Conservation (phyloP, 78 protist species). For the Speleostelium caveatum region DNA sequence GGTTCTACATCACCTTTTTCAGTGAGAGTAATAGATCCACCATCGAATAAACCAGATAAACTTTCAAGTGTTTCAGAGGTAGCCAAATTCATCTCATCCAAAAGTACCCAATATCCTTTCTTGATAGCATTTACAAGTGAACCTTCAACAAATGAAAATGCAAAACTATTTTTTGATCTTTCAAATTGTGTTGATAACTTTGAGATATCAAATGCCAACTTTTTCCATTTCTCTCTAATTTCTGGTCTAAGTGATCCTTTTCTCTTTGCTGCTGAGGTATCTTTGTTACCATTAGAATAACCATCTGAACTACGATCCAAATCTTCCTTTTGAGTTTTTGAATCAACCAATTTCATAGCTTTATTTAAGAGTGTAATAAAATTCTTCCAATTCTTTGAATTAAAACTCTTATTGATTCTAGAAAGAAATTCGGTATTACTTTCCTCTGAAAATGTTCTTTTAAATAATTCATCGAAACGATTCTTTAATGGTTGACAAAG, state of each 20-base stretch:
- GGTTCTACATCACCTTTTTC: slow-evolving; percentile 95
- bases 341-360: slow-evolving; percentile 77
- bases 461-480: slow-evolving; percentile 76
- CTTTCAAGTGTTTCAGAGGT: slow-evolving; percentile 96
- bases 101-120: slow-evolving; percentile 98
- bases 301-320: no score
- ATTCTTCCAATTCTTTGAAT: slow-evolving; percentile 66
- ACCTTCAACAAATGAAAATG: slow-evolving; percentile 96
- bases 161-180: slow-evolving; percentile 74
- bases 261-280: background rate
- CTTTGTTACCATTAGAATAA: background rate
- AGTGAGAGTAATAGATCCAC: slow-evolving; percentile 90
- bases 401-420: background rate
- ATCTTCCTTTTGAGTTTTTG: slow-evolving; percentile 29
- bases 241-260: slow-evolving; percentile 40
- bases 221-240: slow-evolving; percentile 64
- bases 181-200: slow-evolving; percentile 59
- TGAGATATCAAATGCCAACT: slow-evolving; percentile 28
- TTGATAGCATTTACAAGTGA: slow-evolving; percentile 92
- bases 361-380: slow-evolving; percentile 59
- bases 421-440: slow-evolving; percentile 73
- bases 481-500: slow-evolving; percentile 81
- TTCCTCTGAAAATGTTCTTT: slow-evolving; percentile 76
- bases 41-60: slow-evolving; percentile 89
- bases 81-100: slow-evolving; percentile 99